Percentiles rank a stretch among this genome's conserved stretches.
phyloP scores from a whole-genome alignment of 2,329 filamentous ascomycete genomes.

The Botrytis deweyae region DNA sequence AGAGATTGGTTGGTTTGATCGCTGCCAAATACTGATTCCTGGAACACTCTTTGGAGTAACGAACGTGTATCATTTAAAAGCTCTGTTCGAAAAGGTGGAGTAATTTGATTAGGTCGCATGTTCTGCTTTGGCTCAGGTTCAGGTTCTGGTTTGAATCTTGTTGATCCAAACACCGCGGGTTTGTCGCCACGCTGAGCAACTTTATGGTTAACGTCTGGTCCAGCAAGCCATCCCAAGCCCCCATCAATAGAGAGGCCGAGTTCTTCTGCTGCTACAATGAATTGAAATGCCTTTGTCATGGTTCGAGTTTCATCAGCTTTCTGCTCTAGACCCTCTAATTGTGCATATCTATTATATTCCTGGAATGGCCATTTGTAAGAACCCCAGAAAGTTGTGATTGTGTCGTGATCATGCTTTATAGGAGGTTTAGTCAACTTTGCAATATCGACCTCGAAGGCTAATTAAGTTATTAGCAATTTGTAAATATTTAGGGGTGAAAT shows the following conservation, averaged over 20 bases:
- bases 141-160: slow-evolving; percentile 38
- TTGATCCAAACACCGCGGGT: slow-evolving; percentile 48
- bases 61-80: not conserved
- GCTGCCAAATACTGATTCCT: slow-evolving; percentile 34
- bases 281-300: slow-evolving; percentile 60
- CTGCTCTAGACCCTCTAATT: slow-evolving; percentile 59
- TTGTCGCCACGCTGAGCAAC: slow-evolving; percentile 43
- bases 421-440: slow-evolving; percentile 50
- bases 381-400: slow-evolving; percentile 60
- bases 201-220: slow-evolving; percentile 56
- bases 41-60: slow-evolving; percentile 29
- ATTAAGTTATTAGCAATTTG: slow-evolving; percentile 6
- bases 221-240: slow-evolving; percentile 65
- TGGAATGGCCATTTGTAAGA: slow-evolving; percentile 63
- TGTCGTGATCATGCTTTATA: slow-evolving; percentile 55
- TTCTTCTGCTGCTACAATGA: slow-evolving; percentile 55
- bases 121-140: slow-evolving; percentile 34
- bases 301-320: slow-evolving; percentile 62
- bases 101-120: too few relatives aligned
- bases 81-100: not conserved
- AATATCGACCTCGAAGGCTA: slow-evolving; percentile 63
- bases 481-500: not conserved
- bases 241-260: slow-evolving; percentile 67
- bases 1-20: slow-evolving; percentile 24
- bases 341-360: slow-evolving; percentile 58